phyloP scores from a whole-genome alignment of 768 basidiomycete genomes.

The Stropharia rugosoannulata region DNA sequence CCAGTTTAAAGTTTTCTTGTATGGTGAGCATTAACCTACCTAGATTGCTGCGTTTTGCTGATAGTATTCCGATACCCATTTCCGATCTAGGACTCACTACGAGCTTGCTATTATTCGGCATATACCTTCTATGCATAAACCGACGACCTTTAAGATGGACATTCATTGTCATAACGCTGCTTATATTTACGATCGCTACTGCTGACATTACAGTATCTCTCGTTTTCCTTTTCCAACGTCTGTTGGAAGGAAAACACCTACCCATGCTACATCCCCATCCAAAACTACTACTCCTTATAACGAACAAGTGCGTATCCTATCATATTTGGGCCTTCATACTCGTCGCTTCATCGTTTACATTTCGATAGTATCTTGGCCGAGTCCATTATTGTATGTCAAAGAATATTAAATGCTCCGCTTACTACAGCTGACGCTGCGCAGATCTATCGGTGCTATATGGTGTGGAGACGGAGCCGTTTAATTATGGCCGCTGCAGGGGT shows the following conservation, averaged over 20 bases:
- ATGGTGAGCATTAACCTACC: constrained; percentile 7
- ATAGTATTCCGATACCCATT: background rate
- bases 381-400: constrained; percentile 14
- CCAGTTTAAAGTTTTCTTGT: constrained; percentile 19
- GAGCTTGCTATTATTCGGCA: constrained; percentile 12
- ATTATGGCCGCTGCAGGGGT: constrained; percentile 14
- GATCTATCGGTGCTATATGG: constrained; percentile 23
- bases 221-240: constrained; percentile 12
- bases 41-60: background rate
- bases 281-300: constrained; percentile 11
- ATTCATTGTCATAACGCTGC: constrained; percentile 6
- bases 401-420: background rate
- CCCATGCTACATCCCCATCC: constrained; percentile 10
- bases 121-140: constrained; percentile 12
- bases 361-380: constrained; percentile 19
- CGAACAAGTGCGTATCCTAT: constrained; percentile 15
- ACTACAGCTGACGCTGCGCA: constrained; percentile 8
- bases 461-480: constrained; percentile 16
- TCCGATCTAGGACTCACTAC: constrained; percentile 11
- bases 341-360: background rate
- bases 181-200: constrained; percentile 14
- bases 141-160: constrained; percentile 11
- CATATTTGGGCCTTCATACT: background rate
- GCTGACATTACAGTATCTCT: constrained; percentile 15
- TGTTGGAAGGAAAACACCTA: constrained; percentile 4